Conservation (phyloP, 2,329 filamentous ascomycete genomes). For the Orbilia blumenaviensis region DNA sequence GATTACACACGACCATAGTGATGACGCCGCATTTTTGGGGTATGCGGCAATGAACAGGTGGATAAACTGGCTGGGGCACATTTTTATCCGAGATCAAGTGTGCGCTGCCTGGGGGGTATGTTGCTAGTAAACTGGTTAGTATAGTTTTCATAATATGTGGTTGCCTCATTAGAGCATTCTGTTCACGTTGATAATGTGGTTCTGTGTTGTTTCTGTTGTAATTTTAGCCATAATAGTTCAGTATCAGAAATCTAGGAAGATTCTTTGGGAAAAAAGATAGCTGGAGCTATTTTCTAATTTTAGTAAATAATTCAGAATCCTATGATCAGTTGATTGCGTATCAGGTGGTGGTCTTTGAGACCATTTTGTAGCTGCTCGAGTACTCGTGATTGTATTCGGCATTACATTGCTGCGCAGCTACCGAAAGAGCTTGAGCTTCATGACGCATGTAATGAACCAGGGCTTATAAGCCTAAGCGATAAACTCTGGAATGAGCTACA, state of each 20-base stretch:
- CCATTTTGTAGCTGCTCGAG: no score
- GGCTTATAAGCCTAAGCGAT: not conserved
- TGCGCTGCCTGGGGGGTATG: not conserved
- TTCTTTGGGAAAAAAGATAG: not conserved
- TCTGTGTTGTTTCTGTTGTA: slow-evolving; percentile 16
- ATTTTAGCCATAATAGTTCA: not conserved
- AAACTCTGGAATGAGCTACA: not conserved
- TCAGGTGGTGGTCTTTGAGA: no score
- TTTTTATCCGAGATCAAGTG: not conserved
- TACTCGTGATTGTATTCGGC: no score
- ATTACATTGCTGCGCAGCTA: no score
- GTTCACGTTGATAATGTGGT: not conserved
- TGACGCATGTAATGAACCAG: no score
- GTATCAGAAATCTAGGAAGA: not conserved
- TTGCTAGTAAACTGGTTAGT: no score
- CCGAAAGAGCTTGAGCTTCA: no score
- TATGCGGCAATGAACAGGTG: not conserved
- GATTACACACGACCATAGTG: no score
- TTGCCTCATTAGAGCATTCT: not conserved
- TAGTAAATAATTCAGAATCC: no score
- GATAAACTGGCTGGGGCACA: not conserved
- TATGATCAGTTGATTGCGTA: no score
- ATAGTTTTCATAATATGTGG: not conserved
- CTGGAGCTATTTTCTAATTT: no score
- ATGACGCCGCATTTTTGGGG: no score